Conservation (phyloP, 768 basidiomycete species). For the Mycena filopes region DNA sequence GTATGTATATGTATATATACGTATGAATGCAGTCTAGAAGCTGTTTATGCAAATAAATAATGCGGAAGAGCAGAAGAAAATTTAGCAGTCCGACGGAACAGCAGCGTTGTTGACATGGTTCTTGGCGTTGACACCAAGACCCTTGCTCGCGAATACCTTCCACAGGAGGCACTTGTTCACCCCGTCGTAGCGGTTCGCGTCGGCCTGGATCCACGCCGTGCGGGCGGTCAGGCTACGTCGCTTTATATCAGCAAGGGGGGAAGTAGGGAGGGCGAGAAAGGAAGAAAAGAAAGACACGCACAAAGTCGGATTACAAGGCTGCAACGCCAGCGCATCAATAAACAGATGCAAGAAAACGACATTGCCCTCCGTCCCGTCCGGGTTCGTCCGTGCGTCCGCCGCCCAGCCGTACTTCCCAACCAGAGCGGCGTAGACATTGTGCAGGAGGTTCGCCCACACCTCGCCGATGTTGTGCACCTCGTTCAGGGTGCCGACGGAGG, state of each 20-base stretch:
- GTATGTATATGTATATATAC: too few relatives aligned
- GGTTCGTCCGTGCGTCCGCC: constrained; percentile 38
- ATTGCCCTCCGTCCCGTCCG: constrained; percentile 46
- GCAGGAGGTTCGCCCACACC: constrained; percentile 59
- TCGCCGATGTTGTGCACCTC: constrained; percentile 51
- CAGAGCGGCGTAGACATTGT: constrained; percentile 45
- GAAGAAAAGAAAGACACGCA: too few relatives aligned
- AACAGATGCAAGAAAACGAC: constrained; percentile 47
- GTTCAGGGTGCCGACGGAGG: constrained; percentile 40
- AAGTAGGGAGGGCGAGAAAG: too few relatives aligned
- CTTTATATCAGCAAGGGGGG: too few relatives aligned
- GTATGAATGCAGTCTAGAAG: too few relatives aligned
- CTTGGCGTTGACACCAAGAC: constrained; percentile 45
- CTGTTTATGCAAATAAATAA: too few relatives aligned
- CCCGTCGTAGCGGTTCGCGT: constrained; percentile 46
- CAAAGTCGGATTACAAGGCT: constrained; percentile 38
- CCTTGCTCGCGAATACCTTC: constrained; percentile 47
- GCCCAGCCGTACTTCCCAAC: constrained; percentile 42
- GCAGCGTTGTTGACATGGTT: constrained; percentile 41
- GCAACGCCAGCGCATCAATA: constrained; percentile 39
- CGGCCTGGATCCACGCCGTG: constrained; percentile 50
- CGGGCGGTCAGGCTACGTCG: constrained; percentile 45
- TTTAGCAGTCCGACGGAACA: constrained; percentile 41
- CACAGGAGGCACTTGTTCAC: constrained; percentile 47
- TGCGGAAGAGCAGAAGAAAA: too few relatives aligned